phyloP scores from a whole-genome alignment of 192 early-diverging fungal species.

The Coemansia sp. region DNA sequence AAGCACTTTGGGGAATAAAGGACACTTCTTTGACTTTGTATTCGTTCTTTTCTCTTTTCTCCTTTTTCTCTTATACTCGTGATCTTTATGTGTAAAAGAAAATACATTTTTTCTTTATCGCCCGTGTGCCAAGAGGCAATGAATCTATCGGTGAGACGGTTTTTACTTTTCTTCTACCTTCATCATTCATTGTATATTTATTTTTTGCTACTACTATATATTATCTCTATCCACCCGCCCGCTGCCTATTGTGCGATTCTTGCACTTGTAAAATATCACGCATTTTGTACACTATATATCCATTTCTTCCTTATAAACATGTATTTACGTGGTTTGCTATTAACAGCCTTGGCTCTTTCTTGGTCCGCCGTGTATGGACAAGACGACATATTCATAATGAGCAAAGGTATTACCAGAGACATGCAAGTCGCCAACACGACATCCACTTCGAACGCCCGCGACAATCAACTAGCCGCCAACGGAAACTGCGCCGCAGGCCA shows the following conservation, averaged over 20 bases:
- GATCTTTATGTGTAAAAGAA: background rate
- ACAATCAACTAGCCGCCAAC: background rate
- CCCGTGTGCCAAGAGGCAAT: background rate
- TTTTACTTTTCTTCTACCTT: constrained; percentile 3
- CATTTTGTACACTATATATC: background rate
- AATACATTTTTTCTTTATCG: background rate
- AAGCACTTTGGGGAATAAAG: background rate
- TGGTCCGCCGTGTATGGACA: constrained; percentile 1
- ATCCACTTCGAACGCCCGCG: background rate
- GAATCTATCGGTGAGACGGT: background rate
- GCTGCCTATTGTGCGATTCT: no score
- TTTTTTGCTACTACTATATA: background rate
- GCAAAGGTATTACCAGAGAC: background rate
- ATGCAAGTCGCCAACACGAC: background rate
- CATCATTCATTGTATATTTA: background rate
- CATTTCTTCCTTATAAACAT: background rate
- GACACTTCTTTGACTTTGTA: background rate
- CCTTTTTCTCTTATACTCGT: background rate
- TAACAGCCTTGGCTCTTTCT: constrained; percentile 7
- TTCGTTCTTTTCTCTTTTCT: background rate
- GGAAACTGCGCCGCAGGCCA: constrained; percentile 17
- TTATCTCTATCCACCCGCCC: background rate
- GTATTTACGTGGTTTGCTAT: background rate
- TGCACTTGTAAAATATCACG: background rate
- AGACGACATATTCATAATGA: background rate